Base-by-base conservation (phyloP, 225 moss, liverwort and hornwort genomes). In the Climacium dendroides region DNA sequence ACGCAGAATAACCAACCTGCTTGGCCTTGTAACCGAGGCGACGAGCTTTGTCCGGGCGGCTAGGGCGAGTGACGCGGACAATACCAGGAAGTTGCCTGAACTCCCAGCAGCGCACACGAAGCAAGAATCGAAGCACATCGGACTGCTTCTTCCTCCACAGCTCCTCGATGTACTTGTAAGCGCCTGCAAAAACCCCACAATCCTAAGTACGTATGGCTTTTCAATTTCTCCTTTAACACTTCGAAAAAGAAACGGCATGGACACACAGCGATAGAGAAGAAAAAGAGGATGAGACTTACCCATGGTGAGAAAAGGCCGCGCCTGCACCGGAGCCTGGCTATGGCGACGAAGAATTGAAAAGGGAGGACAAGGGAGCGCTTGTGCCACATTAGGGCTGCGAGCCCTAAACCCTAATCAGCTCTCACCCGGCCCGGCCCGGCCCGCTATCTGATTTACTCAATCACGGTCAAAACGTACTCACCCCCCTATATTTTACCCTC, bases 31-130 rank as follows among this genome's bases (percentile, higher is more conserved):
- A 97, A 18, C 95, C 97, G 34, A 97, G 94, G 55, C 95, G 96
- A 82, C 95, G 94, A 55, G 97, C 97, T 85, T 95, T 95, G 82
- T 96, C 95, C 50, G 96, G 96, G 73, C 97, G 96, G 87, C 96
- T 95, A 48, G 96, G 96, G 60, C 96, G 94, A 37, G 94, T 97
- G 78, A 97, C 91, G 82, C 97, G 95, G 39, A 97, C 97, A 83
- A 97, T 96, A 80, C 97, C 97, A 32, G 97, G 97, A 19, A 97
- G 95, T 92, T 97, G 97, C 84, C 97, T 93, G 58, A 65, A 97
- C 92, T 97, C 97, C 97, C 96, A 97, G 92, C 97, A 97, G 74
- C 96, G 93, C 67, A 97, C 96, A 81, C 97, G 94, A 74, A 94
- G 91, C 79, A 97, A 60, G 87, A 97, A 96, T 50, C 96, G 90